Conservation (phyloP, 2,329 filamentous ascomycete genomes). For the Cladophialophora immunda region DNA sequence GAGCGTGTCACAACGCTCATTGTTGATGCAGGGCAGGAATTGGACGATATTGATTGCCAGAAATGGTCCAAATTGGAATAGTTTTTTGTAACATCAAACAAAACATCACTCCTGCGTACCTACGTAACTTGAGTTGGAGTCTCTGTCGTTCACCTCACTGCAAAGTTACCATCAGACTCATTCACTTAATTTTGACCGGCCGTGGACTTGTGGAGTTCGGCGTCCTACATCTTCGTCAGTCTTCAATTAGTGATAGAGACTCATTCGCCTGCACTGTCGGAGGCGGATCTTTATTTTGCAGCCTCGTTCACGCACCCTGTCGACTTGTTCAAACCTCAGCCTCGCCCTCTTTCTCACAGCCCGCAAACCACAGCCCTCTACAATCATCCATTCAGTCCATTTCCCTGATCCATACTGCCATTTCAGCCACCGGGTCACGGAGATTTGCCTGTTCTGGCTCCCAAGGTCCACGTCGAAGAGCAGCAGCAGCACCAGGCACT, state of each 20-base stretch:
- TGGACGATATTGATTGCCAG: neutral
- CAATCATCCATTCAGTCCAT: neutral
- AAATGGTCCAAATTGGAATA: neutral
- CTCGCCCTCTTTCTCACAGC: neutral
- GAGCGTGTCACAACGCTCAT: neutral
- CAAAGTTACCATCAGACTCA: neutral
- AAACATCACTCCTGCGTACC: neutral
- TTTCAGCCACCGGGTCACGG: too few relatives aligned
- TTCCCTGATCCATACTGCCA: too few relatives aligned
- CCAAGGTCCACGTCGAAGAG: too few relatives aligned
- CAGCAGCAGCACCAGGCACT: too few relatives aligned
- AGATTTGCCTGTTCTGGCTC: too few relatives aligned
- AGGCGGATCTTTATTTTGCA: neutral
- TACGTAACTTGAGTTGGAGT: neutral
- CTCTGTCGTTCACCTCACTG: too few relatives aligned
- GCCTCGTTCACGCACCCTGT: neutral
- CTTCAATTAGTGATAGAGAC: neutral
- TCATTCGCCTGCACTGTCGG: too few relatives aligned
- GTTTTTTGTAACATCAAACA: conserved; percentile 5
- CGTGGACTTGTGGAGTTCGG: neutral
- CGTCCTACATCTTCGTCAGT: neutral
- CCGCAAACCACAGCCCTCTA: neutral
- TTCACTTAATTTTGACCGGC: neutral
- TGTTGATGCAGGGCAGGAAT: neutral
- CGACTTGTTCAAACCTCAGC: neutral